Evolutionary conservation across 176 grass and related monocot species (phyloP).

Genomic region (Melocanna baccifera): DNA sequence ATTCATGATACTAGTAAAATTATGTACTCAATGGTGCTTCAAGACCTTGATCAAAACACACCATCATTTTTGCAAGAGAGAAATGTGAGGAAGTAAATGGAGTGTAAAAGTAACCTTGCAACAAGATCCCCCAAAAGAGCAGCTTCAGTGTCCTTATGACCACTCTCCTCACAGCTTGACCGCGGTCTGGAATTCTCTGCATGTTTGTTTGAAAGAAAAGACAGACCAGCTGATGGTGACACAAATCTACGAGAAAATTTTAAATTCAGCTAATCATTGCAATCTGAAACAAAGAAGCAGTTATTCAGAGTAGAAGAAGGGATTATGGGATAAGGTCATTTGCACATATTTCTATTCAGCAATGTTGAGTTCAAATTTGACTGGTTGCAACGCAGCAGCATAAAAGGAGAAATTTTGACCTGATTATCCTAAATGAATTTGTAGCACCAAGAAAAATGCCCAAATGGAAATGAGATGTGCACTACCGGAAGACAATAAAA

Average conservation of each 20-base stretch:
- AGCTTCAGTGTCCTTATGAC: constrained; percentile 71
- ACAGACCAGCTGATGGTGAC: not conserved
- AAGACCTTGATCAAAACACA: not conserved
- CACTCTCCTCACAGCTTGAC: constrained; percentile 59
- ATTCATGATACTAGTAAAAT: not conserved
- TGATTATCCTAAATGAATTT: not conserved
- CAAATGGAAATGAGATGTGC: not conserved
- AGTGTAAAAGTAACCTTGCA: constrained; percentile 59
- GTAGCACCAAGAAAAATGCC: not conserved
- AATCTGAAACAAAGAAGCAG: not conserved
- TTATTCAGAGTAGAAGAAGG: not conserved
- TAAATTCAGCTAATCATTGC: not conserved
- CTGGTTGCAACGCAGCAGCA: not conserved
- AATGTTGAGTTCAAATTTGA: not conserved
- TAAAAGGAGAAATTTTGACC: not conserved
- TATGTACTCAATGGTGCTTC: not conserved
- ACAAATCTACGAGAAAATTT: not conserved
- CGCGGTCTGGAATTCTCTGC: constrained; percentile 75
- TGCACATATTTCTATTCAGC: not conserved
- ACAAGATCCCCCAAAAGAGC: constrained; percentile 84
- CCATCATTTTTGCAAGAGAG: not conserved
- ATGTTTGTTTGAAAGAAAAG: not conserved
- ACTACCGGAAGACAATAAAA: not conserved
- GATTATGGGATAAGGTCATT: not conserved
- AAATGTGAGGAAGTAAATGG: not conserved